Base-by-base conservation (phyloP, 2,329 filamentous ascomycete species). In the Colletotrichum ledebouriae region DNA sequence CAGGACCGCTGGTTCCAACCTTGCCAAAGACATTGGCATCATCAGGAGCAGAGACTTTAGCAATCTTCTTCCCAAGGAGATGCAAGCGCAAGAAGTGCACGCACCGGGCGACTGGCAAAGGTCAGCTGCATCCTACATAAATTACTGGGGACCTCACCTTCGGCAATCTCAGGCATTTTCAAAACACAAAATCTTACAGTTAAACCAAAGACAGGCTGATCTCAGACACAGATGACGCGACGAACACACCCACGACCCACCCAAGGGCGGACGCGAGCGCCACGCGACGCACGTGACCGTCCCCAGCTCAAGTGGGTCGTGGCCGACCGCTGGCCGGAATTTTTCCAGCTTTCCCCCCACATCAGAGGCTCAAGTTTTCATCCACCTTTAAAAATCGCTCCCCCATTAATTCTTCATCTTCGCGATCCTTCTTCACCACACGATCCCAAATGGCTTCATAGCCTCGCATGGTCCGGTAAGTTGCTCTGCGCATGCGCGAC, bases 21-120 rank as follows among this genome's bases (percentile, higher is more conserved):
- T 98, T 98, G 73, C 94, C 94, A 79, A 94, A 99, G 6, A 99
- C 87, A 76, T 92, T 95, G 73, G 84, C 83, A 81, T 99, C 95
- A 74, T 97, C 90, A 70, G 90, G 86, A 12, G 93, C 91, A 25
- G 86, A 83, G 62, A 93, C 91, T 46, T 86, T 87, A 53, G 85
- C 82, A 69, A 99, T 90, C 10, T 86, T 92, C 81, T 93, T 96
- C 63, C 93, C 94, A 33, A 97, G 91, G n/a, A 97, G 86, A 78
- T 94, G 88, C 71, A 92, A 90, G 69, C 89, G 90, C 44, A 99
- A 88, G 77, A 91, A 97, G 77, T 97, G 92, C 57, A 97, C 93
- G 72, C 95, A 88, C 49, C 94, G 92, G 20, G 94, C 92, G 72
- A 98, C 92, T 90, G 68, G n/a, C 4, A 58, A 33, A 11, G 22